These are phyloP conservation scores for Coix lacrymajobi DNA, from an alignment of 176 grass and related monocot species.

Conservation along the genomic window DNA sequence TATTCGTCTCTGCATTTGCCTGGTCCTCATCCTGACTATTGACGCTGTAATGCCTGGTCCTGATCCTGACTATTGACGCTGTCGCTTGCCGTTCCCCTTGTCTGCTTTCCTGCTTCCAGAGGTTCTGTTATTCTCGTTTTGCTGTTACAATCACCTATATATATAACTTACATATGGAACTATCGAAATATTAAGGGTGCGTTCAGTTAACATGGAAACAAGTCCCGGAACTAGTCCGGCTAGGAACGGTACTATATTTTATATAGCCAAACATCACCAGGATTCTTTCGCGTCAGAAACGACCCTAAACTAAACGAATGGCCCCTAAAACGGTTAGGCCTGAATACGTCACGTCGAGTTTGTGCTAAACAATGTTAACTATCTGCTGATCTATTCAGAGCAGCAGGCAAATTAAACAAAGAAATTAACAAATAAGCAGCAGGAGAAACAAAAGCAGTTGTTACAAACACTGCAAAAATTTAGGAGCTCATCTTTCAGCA, in stretches of 20 bases:
- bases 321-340: neutral
- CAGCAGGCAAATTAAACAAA: neutral
- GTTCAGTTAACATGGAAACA: too few relatives aligned
- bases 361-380: neutral
- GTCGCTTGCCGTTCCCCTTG: neutral
- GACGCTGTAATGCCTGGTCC: slow-evolving; percentile 10
- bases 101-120: neutral
- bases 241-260: too few relatives aligned
- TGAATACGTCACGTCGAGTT: neutral
- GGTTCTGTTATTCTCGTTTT: neutral
- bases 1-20: too few relatives aligned
- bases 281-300: too few relatives aligned
- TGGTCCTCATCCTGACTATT: too few relatives aligned
- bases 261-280: too few relatives aligned
- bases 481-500: neutral
- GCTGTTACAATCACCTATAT: neutral
- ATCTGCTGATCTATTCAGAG: neutral
- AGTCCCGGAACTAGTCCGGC: too few relatives aligned
- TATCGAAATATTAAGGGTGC: too few relatives aligned
- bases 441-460: neutral
- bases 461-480: neutral
- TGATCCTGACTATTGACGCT: slow-evolving; percentile 1
- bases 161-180: neutral
- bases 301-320: too few relatives aligned
- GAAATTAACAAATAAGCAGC: neutral